These are phyloP conservation scores for Penicillium bovifimosum DNA, from an alignment of 495 filamentous ascomycete genomes.

Conservation along the genomic window DNA sequence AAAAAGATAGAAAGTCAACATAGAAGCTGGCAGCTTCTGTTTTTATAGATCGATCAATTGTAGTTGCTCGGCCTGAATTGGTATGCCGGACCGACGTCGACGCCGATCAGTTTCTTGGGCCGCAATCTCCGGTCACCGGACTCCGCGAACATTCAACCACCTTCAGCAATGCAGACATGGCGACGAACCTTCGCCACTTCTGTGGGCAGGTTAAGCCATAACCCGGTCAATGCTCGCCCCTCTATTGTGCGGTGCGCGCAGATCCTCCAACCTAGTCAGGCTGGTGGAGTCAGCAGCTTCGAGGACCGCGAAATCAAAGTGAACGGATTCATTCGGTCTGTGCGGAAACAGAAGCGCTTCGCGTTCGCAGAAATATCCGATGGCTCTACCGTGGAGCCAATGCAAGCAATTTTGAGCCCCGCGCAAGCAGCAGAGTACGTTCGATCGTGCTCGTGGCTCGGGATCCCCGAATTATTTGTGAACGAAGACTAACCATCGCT, in stretches of 20 bases:
- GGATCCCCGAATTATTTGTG: neutral
- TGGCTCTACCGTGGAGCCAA: constrained; percentile 70
- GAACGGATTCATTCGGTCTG: constrained; percentile 75
- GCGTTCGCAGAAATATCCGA: constrained; percentile 84
- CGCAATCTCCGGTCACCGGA: constrained; percentile 22
- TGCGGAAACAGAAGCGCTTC: constrained; percentile 77
- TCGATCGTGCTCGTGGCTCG: neutral
- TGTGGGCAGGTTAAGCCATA: constrained; percentile 29
- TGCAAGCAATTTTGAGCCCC: constrained; percentile 79
- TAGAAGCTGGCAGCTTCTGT: too few species aligned
- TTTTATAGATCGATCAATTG: too few species aligned
- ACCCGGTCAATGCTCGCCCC: constrained; percentile 11
- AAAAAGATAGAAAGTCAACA: too few species aligned
- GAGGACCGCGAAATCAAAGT: constrained; percentile 51
- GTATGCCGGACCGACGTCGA: constrained; percentile 1
- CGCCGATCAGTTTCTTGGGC: constrained; percentile 14
- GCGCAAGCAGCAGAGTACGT: constrained; percentile 73
- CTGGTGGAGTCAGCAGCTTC: constrained; percentile 23
- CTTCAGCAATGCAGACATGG: constrained; percentile 42
- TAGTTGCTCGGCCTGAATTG: neutral
- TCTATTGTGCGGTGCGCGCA: constrained; percentile 34
- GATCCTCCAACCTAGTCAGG: constrained; percentile 31
- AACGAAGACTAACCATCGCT: constrained; percentile 3
- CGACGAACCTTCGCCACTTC: constrained; percentile 39
- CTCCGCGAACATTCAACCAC: constrained; percentile 15